These are phyloP conservation scores for Cardamine chenopodiifolia DNA, from an alignment of 345 rosid species.

Conservation along the genomic window DNA sequence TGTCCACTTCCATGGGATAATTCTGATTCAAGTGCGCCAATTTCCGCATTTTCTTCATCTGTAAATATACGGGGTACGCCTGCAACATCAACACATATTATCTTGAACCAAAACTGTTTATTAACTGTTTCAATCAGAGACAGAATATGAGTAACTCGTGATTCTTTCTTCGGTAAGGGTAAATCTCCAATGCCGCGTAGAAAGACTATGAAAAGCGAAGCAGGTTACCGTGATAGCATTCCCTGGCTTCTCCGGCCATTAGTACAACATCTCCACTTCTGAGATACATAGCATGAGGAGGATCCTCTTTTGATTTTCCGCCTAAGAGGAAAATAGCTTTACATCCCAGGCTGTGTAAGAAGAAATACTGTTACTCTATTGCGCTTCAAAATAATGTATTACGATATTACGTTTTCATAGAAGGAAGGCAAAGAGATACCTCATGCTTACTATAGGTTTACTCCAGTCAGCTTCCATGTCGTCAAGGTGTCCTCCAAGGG, in stretches of 20 bases:
- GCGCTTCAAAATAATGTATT: background rate
- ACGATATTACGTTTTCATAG: background rate
- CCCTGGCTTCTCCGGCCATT: constrained; percentile 95
- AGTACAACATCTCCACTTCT: constrained; percentile 92
- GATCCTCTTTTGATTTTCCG: constrained; percentile 77
- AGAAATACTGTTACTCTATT: background rate
- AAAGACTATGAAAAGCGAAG: constrained; percentile 13
- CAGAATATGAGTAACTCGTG: background rate
- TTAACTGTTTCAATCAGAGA: background rate
- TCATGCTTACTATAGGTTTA: constrained; percentile 93
- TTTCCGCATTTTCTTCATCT: constrained; percentile 63
- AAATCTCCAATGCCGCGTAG: background rate
- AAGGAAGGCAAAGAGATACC: constrained; percentile 47
- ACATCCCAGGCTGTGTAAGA: constrained; percentile 73
- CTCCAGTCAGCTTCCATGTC: constrained; percentile 99
- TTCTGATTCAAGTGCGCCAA: constrained; percentile 56
- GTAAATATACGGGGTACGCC: constrained; percentile 87
- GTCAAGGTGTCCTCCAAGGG: constrained; percentile 95
- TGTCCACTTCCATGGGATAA: constrained; percentile 46
- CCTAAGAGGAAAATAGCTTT: constrained; percentile 94
- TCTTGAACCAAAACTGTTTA: constrained; percentile 18
- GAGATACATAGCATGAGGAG: constrained; percentile 86
- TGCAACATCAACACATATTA: constrained; percentile 36
- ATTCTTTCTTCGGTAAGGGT: background rate
- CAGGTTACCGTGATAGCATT: constrained; percentile 82